Conservation (phyloP, 306 rosid genomes). For the Astragalus glycyphyllos region DNA sequence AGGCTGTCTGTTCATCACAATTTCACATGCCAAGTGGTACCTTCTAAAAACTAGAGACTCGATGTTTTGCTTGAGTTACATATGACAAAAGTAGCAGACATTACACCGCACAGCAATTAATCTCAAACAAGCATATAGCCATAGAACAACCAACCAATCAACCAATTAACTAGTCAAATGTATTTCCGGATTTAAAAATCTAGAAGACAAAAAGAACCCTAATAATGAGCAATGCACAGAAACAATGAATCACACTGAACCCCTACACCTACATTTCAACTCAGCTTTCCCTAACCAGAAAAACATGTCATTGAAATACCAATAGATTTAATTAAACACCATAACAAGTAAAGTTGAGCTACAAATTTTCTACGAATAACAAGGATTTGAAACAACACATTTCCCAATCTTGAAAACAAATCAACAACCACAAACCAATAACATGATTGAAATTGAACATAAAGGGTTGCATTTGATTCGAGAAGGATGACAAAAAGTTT, state of each 20-base stretch:
- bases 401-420: slow-evolving; percentile 21
- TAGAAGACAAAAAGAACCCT: background rate
- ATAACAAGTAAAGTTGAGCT: background rate
- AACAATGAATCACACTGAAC: background rate
- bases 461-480: slow-evolving; percentile 12
- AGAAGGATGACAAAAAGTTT: background rate
- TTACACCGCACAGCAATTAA: slow-evolving; percentile 19
- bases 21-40: background rate
- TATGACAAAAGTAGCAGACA: slow-evolving; percentile 8
- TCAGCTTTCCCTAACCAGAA: slow-evolving; percentile 5
- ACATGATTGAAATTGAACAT: slow-evolving; percentile 16
- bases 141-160: background rate
- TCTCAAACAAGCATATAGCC: background rate
- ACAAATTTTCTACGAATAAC: background rate
- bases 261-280: background rate
- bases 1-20: background rate
- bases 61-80: background rate
- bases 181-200: background rate
- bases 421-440: background rate
- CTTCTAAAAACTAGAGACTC: background rate
- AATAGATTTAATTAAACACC: background rate
- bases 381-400: slow-evolving; percentile 17
- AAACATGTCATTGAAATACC: background rate
- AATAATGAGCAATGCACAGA: background rate
- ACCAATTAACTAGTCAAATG: background rate